These are phyloP conservation scores for Carpinus viminea DNA, from an alignment of 306 rosid genomes.

Conservation along the genomic window DNA sequence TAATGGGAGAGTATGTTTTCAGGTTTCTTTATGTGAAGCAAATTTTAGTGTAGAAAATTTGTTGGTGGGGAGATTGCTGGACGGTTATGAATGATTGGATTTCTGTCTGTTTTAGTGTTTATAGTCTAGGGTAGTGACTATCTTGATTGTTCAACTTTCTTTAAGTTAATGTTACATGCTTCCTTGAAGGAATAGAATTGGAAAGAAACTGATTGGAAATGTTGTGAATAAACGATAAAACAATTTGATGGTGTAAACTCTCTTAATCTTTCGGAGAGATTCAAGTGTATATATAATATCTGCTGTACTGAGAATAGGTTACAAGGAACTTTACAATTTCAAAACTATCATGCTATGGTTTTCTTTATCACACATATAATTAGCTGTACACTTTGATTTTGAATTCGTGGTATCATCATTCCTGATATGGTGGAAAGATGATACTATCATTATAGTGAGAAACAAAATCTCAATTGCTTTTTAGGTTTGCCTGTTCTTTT, in stretches of 20 bases:
- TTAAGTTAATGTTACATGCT: background rate
- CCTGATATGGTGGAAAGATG: too few relatives aligned
- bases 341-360: too few relatives aligned
- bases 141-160: background rate
- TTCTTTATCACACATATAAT: too few relatives aligned
- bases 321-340: too few relatives aligned
- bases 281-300: too few relatives aligned
- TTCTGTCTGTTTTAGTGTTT: background rate
- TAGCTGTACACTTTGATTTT: too few relatives aligned
- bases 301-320: too few relatives aligned
- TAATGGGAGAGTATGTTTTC: background rate
- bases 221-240: background rate
- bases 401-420: too few relatives aligned
- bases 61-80: constrained; percentile 6
- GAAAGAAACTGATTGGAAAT: background rate
- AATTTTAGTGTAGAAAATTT: background rate
- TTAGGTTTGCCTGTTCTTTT: constrained; percentile 17
- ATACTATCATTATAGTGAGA: background rate
- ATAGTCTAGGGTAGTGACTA: background rate
- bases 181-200: background rate
- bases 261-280: too few relatives aligned
- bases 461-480: constrained; percentile 8
- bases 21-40: background rate
- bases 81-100: constrained; percentile 14
- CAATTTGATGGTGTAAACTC: too few relatives aligned